These are phyloP conservation scores for Colletotrichum orbiculare DNA, from an alignment of 2,329 filamentous ascomycete species.

Conservation along the genomic window DNA sequence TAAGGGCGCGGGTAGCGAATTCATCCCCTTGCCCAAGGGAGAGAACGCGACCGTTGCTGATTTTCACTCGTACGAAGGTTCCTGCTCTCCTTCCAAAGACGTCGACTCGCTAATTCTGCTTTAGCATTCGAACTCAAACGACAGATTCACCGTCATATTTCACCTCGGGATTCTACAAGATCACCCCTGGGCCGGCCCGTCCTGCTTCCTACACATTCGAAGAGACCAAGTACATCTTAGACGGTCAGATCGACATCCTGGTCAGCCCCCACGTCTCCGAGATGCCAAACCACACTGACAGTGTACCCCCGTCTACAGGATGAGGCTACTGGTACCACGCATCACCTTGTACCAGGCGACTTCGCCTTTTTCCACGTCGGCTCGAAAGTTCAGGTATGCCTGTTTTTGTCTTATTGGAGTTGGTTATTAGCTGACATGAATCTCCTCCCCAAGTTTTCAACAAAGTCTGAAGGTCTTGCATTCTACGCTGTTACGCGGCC, in stretches of 20 bases:
- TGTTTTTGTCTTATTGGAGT: background rate
- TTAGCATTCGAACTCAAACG: constrained; percentile 25
- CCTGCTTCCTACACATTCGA: constrained; percentile 38
- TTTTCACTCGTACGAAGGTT: constrained; percentile 27
- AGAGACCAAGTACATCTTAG: constrained; percentile 45
- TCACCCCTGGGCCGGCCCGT: constrained; percentile 24
- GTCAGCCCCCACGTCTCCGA: background rate
- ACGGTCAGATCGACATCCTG: constrained; percentile 28
- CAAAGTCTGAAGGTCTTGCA: constrained; percentile 33
- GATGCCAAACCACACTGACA: background rate
- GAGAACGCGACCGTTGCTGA: constrained; percentile 34
- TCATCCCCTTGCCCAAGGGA: constrained; percentile 30
- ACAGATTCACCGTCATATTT: constrained; percentile 10
- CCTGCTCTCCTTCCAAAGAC: too few relatives aligned
- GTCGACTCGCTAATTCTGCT: background rate
- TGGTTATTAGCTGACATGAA: background rate
- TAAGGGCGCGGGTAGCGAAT: constrained; percentile 33
- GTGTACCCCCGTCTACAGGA: background rate
- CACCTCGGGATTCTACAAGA: constrained; percentile 33
- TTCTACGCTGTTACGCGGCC: constrained; percentile 34
- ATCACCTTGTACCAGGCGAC: constrained; percentile 14
- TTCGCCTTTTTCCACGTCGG: constrained; percentile 22
- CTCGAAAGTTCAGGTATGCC: background rate
- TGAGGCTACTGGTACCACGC: constrained; percentile 17
- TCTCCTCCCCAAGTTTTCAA: constrained; percentile 16